phyloP scores from a whole-genome alignment of 2,329 filamentous ascomycete genomes.

The Celoporthe dispersa region DNA sequence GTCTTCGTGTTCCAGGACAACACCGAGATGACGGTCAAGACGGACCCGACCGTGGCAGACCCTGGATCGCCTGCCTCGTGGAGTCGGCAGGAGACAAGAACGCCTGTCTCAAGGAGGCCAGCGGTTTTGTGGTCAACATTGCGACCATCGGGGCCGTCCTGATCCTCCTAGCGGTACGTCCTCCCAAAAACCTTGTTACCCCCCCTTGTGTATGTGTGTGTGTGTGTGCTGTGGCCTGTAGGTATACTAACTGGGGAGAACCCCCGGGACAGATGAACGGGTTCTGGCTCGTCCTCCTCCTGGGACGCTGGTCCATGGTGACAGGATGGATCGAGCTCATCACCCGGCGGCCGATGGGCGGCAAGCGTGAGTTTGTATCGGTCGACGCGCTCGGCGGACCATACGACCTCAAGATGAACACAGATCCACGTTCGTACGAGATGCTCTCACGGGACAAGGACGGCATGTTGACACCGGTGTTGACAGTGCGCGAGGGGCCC shows the following conservation, averaged over 20 bases:
- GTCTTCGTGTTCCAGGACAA: conserved; percentile 89
- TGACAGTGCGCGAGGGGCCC: conserved; percentile 35
- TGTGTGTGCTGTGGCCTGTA: background rate
- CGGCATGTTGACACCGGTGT: conserved; percentile 55
- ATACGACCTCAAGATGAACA: conserved; percentile 56
- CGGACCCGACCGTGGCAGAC: conserved; percentile 56
- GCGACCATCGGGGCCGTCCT: conserved; percentile 80
- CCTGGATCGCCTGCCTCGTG: conserved; percentile 77
- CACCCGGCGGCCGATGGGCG: conserved; percentile 51
- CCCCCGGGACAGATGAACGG: conserved; percentile 75
- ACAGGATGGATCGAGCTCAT: conserved; percentile 78
- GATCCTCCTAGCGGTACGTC: conserved; percentile 76
- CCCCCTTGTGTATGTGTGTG: too few relatives aligned
- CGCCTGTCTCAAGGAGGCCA: conserved; percentile 66
- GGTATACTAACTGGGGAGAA: conserved; percentile 23
- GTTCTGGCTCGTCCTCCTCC: conserved; percentile 80
- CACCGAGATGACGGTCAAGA: conserved; percentile 63
- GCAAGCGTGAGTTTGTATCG: conserved; percentile 83
- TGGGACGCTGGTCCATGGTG: conserved; percentile 84
- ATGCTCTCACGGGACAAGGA: conserved; percentile 68
- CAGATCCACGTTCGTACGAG: conserved; percentile 73
- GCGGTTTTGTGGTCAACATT: conserved; percentile 70
- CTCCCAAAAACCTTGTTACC: too few relatives aligned
- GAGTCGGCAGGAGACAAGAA: conserved; percentile 62
- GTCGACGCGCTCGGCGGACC: conserved; percentile 68